phyloP scores from a whole-genome alignment of 1,284 basidiomycete species.

The Phlebopus sp. region DNA sequence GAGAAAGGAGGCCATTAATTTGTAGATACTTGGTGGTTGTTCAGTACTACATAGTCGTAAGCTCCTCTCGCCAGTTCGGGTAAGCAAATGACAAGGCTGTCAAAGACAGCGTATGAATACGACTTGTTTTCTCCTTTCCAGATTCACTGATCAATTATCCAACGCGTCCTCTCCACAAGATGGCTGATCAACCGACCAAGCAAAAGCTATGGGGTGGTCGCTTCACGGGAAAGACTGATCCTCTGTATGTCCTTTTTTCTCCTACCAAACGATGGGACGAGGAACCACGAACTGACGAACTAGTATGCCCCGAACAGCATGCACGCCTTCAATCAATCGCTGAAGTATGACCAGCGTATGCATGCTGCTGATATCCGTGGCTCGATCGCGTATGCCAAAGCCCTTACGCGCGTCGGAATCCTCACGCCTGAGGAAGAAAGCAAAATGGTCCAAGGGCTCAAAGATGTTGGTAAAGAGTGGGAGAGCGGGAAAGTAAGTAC shows the following conservation, averaged over 20 bases:
- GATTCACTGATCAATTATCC: no score
- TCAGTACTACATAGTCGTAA: no score
- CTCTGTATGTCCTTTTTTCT: conserved; percentile 57
- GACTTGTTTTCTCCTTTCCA: no score
- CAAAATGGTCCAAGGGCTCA: conserved; percentile 79
- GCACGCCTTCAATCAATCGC: conserved; percentile 94
- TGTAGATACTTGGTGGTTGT: no score
- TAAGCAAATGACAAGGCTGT: not conserved
- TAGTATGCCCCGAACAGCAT: conserved; percentile 53
- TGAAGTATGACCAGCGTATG: conserved; percentile 95
- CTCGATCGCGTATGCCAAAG: conserved; percentile 94
- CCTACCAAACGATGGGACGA: conserved; percentile 3
- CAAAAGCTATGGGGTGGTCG: conserved; percentile 88
- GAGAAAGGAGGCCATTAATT: conserved; percentile 10
- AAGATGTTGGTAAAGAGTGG: conserved; percentile 85
- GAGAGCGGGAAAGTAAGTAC: conserved; percentile 58
- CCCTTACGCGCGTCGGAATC: conserved; percentile 77
- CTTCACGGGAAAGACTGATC: conserved; percentile 87
- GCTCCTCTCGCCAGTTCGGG: not conserved
- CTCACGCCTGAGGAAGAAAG: conserved; percentile 72
- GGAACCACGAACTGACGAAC: conserved; percentile 8
- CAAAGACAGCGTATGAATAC: no score
- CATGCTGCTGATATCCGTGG: conserved; percentile 89
- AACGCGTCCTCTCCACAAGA: conserved; percentile 16
- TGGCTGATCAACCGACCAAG: conserved; percentile 64